Conservation (phyloP, 768 basidiomycete species). For the Suillus discolor region DNA sequence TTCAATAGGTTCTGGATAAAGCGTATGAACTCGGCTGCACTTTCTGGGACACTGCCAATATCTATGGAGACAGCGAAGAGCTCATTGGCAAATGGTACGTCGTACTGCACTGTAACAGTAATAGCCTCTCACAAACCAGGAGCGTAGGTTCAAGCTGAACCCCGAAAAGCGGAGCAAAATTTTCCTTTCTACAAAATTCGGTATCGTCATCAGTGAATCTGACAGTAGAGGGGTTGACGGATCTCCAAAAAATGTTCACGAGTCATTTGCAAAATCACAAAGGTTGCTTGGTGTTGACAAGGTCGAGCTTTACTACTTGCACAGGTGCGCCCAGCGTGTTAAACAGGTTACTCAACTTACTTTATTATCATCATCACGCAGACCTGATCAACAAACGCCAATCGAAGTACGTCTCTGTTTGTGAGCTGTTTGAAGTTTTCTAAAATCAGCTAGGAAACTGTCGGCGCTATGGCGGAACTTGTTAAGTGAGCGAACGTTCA, state of each 20-base stretch:
- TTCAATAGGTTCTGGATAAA: constrained; percentile 43
- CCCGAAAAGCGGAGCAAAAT: constrained; percentile 49
- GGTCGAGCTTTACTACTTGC: constrained; percentile 53
- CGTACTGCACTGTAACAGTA: background rate
- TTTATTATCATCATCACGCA: constrained; percentile 12
- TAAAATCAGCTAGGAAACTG: constrained; percentile 33
- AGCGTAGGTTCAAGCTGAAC: constrained; percentile 44
- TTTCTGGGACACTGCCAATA: constrained; percentile 49
- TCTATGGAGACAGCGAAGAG: constrained; percentile 45
- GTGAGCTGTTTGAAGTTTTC: background rate
- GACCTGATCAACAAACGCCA: constrained; percentile 44
- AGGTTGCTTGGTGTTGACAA: constrained; percentile 41
- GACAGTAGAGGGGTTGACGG: constrained; percentile 31
- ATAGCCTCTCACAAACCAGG: background rate
- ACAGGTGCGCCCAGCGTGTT: constrained; percentile 28
- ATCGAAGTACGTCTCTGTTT: constrained; percentile 41
- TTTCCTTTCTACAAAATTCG: constrained; percentile 67
- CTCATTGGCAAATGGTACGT: constrained; percentile 47
- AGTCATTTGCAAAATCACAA: constrained; percentile 42
- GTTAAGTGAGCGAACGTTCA: constrained; percentile 42
- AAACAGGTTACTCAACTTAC: background rate
- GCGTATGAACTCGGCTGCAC: constrained; percentile 43
- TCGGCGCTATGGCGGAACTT: constrained; percentile 52
- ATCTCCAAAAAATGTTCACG: constrained; percentile 43
- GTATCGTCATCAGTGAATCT: constrained; percentile 31